Evolutionary conservation across 179 eudicot species (phyloP), one percentile per base, ranked within the genome.

Genomic region (Silene noctiflora): DNA sequence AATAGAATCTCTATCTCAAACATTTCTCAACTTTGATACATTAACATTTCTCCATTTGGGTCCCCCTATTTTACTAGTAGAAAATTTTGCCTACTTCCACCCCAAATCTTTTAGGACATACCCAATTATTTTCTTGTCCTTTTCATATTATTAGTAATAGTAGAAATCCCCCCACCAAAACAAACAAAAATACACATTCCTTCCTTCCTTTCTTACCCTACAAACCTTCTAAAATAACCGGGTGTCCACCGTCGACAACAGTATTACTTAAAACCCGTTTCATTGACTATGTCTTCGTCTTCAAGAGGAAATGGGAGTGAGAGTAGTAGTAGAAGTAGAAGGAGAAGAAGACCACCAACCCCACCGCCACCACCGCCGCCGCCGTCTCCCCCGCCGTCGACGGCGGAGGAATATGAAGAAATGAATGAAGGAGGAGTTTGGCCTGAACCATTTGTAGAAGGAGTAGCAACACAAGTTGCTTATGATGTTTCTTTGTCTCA

Each of bases 371-470:
- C 61, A 61, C 72, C 77, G 55, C 46, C 59, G 25, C 74, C 78
- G 19, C 24, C 55, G 0, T 72, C 39, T 42, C 64, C 77, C 20
- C 46, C 59, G 20, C 71, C 78, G 22, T 19, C 55, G 0, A 72
- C 29, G 44, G 17, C 56, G 56, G 56, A 12, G 56, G 56, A 48
- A 11, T 12, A 48, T 14, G 56, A 48, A 14, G 56, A 48, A 11
- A 48, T 48, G 16, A 56, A 69, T 55, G 16, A 82, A 80, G 76
- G 87, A 20, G 87, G 78, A 4, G 90, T 91, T 3, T 94, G 97
- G 98, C 95, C 98, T 14, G 98, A 91, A 81, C 96, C 94, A 0
- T 89, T 93, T 63, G 71, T 93, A 1, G 98, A 93, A 79, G 91
- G 92, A 13, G 86, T 94, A 17, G 91, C 91, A 33, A 35, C 81